Evolutionary conservation across 441 rosid species (phyloP).

Genomic region (Macaranga tanarius): DNA sequence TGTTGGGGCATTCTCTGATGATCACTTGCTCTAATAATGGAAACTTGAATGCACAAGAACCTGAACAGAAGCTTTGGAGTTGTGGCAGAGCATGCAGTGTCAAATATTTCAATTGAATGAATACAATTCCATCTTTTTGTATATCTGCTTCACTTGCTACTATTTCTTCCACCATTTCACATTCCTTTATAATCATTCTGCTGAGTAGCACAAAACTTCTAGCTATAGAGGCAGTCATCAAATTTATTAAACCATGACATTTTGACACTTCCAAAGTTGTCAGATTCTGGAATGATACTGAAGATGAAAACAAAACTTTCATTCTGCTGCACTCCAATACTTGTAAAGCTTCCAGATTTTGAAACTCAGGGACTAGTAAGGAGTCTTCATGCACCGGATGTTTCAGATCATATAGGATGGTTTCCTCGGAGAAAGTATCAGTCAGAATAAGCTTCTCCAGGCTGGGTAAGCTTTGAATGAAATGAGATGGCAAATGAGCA

Average conservation of each 20-base stretch:
- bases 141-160: too few species aligned
- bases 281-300: too few species aligned
- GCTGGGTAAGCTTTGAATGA: too few species aligned
- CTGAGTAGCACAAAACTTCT: constrained; percentile 26
- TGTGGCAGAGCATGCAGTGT: constrained; percentile 20
- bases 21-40: constrained; percentile 17
- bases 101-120: constrained; percentile 22
- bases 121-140: too few species aligned
- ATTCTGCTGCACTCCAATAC: neutral
- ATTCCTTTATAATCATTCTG: constrained; percentile 15
- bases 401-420: constrained; percentile 5
- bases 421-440: too few species aligned
- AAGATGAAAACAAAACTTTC: constrained; percentile 17
- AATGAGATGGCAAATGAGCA: too few species aligned
- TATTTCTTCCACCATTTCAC: too few species aligned
- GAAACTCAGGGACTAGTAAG: too few species aligned
- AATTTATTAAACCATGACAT: too few species aligned
- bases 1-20: neutral
- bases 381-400: constrained; percentile 4
- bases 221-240: constrained; percentile 32
- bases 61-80: constrained; percentile 28
- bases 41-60: constrained; percentile 11
- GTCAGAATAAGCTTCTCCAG: too few species aligned
- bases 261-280: too few species aligned
- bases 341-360: constrained; percentile 10